Evolutionary conservation across 1,284 basidiomycete genomes (phyloP).

Genomic region (Apiotrichum siamense): DNA sequence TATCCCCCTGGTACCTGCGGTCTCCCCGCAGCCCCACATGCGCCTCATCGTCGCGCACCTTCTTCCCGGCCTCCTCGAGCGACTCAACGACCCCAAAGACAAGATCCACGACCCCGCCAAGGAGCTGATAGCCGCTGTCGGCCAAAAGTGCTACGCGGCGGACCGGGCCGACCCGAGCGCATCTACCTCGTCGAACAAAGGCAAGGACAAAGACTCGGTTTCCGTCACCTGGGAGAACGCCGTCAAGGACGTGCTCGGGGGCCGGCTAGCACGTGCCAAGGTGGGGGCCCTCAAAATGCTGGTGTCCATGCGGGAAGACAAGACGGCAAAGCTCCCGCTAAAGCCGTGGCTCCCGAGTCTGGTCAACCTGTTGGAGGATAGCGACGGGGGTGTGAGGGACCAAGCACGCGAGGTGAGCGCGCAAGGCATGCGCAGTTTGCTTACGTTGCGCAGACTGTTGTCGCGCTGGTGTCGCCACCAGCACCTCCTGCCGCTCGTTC

Average conservation of each 20-base stretch:
- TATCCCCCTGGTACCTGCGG: constrained; percentile 30
- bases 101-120: constrained; percentile 30
- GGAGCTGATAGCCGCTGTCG: constrained; percentile 27
- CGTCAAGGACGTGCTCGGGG: constrained; percentile 64
- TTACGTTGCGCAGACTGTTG: constrained; percentile 56
- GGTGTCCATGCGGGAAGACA: constrained; percentile 62
- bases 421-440: too few species aligned
- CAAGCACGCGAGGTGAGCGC: constrained; percentile 57
- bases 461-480: constrained; percentile 76
- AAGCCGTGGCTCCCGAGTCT: constrained; percentile 72
- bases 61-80: constrained; percentile 36
- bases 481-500: constrained; percentile 79
- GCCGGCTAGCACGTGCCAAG: constrained; percentile 66
- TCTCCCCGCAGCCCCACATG: constrained; percentile 13
- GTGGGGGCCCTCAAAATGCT: constrained; percentile 42
- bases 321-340: constrained; percentile 69
- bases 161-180: not conserved
- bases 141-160: constrained; percentile 24
- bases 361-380: constrained; percentile 81
- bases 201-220: constrained; percentile 69
- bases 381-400: constrained; percentile 81
- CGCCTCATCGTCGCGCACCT: constrained; percentile 30
- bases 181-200: constrained; percentile 43
- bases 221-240: constrained; percentile 68
- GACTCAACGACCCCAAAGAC: constrained; percentile 45